Conservation (phyloP, 2,329 filamentous ascomycete genomes). For the Paracoccidioides brasiliensis region DNA sequence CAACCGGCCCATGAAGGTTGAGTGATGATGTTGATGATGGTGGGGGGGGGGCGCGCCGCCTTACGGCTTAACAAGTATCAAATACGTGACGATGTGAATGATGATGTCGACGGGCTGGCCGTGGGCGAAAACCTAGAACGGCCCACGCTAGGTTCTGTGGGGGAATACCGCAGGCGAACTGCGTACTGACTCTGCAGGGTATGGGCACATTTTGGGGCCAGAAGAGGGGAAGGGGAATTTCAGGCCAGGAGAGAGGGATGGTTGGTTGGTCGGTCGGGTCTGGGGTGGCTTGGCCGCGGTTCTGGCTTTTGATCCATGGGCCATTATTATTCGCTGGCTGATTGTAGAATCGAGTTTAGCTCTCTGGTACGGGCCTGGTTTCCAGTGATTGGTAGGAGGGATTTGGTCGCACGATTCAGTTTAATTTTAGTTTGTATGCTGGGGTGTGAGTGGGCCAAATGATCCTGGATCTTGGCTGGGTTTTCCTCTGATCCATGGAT, state of each 20-base stretch:
- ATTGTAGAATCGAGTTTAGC: too few relatives aligned
- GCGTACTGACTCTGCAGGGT: neutral
- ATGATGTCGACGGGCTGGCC: neutral
- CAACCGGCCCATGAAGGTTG: neutral
- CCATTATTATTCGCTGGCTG: too few relatives aligned
- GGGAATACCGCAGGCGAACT: neutral
- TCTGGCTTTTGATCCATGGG: neutral
- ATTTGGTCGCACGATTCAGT: too few relatives aligned
- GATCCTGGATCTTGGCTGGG: too few relatives aligned
- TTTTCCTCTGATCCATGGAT: neutral
- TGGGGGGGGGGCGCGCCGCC: slow-evolving; percentile 1
- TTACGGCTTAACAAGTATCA: neutral
- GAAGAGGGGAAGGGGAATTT: neutral
- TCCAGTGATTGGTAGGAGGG: too few relatives aligned
- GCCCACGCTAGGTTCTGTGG: neutral
- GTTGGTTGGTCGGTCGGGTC: neutral
- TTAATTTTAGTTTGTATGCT: too few relatives aligned
- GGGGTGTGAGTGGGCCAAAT: too few relatives aligned
- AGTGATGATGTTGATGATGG: slow-evolving; percentile 4
- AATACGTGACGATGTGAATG: slow-evolving; percentile 1
- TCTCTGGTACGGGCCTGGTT: too few relatives aligned
- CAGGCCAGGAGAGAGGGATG: neutral
- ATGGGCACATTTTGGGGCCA: neutral
- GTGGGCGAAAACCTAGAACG: neutral
- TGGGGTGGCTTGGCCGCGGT: too few relatives aligned